Evolutionary conservation across 2,329 filamentous ascomycete genomes (phyloP), one percentile per base, ranked within the genome.

Genomic region (Penicillium paneum): DNA sequence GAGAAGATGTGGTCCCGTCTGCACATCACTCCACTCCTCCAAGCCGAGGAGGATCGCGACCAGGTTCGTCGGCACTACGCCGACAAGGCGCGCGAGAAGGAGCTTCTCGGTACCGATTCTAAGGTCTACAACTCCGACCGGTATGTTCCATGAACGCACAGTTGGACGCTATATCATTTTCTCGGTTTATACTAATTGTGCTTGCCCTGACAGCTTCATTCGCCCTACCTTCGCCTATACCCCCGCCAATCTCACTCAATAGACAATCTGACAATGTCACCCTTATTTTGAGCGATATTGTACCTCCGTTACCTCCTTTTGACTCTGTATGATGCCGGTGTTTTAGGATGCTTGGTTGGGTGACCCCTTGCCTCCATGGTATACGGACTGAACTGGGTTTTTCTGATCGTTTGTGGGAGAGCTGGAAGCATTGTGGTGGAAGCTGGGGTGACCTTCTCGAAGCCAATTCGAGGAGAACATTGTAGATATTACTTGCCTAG

Each of bases 1-100:
- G 94, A 99, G 73, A 99, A 97, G 82, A 94, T 96, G 85, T 99
- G 94, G 94, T 85, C 90, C 58, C 88, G 94, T 71, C 96, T 99
- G 77, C 86, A 97, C 78, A 82, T 99, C 61, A 94, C 93, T 69
- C 94, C 94, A 55, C 79, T 96, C 60, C 85, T 99, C 61, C 93
- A 97, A 74, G 94, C 94, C 53, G 94, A 99, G 73, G 91, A 96
- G 76, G 94, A 99, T 79, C 88, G 94, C 58, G 94, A 99, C 77
- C 88, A 93, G 73, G 92, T 96, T 60, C 84, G 94, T 64, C 83
- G 93, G 70, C 84, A 93, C 75, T 83, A 88, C 63, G 94, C 94
- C 55, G 90, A 96, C 75, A 86, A 91, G 82, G 87, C 86, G 63
- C 84, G 94, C 63, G 94, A 97, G 83, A 91, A 92, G 83, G 88